Conservation (phyloP, 176 grass and related monocot genomes). For the Puya raimondii region DNA sequence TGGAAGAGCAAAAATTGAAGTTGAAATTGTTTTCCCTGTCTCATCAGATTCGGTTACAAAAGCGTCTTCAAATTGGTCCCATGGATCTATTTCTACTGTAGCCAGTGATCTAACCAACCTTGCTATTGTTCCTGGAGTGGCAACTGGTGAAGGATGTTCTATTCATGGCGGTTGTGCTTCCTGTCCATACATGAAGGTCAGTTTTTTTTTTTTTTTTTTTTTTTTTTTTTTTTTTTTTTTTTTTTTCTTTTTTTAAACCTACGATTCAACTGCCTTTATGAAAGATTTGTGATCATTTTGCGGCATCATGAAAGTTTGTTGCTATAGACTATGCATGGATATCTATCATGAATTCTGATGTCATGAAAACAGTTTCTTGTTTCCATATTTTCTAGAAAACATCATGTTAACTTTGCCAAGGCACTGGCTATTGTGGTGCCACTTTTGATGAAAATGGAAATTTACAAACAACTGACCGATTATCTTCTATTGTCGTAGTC, state of each 20-base stretch:
- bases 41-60: conserved; percentile 81
- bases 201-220: not conserved
- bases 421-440: no score
- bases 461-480: no score
- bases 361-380: no score
- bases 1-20: conserved; percentile 56
- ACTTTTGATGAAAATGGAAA: no score
- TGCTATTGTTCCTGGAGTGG: conserved; percentile 72
- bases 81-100: conserved; percentile 27
- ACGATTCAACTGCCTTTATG: not conserved
- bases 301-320: no score
- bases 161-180: conserved; percentile 94
- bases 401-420: no score
- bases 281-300: not conserved
- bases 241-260: not conserved
- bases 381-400: no score
- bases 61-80: conserved; percentile 32
- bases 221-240: not conserved
- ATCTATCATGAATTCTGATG: no score
- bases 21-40: conserved; percentile 95
- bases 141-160: conserved; percentile 81
- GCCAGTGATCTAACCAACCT: conserved; percentile 38
- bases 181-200: conserved; percentile 99
- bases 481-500: not conserved
- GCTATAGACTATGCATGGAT: no score